Percentiles rank a stretch among this genome's conserved stretches.
phyloP scores from a whole-genome alignment of 129 eudicot genomes.

The Ambrosia trifida region DNA sequence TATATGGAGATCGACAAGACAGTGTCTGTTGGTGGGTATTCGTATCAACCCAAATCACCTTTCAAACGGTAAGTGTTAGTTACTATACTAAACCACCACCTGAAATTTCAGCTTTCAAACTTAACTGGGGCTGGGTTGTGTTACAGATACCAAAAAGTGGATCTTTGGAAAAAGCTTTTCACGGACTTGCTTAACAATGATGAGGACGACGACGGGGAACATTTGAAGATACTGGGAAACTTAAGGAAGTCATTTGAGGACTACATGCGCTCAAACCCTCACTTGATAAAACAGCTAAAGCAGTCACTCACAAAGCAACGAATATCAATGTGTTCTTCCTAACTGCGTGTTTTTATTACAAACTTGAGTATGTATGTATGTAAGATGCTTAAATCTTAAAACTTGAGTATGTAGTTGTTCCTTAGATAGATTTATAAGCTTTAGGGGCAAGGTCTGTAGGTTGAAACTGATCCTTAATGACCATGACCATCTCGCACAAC shows the following conservation, averaged over 20 bases:
- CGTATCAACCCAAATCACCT: slow-evolving; percentile 63
- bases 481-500: too few relatives aligned
- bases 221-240: slow-evolving; percentile 43
- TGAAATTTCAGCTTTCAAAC: too few relatives aligned
- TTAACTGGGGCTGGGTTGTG: neutral
- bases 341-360: slow-evolving; percentile 17
- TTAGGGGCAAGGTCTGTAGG: too few relatives aligned
- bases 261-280: slow-evolving; percentile 66
- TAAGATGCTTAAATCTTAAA: neutral
- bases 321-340: slow-evolving; percentile 66
- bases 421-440: too few relatives aligned
- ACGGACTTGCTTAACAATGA: slow-evolving; percentile 59
- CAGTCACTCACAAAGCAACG: slow-evolving; percentile 75
- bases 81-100: neutral
- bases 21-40: slow-evolving; percentile 44
- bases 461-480: too few relatives aligned
- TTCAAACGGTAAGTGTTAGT: slow-evolving; percentile 56
- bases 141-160: slow-evolving; percentile 66
- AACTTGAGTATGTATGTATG: too few relatives aligned
- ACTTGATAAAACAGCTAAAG: slow-evolving; percentile 63
- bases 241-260: slow-evolving; percentile 72
- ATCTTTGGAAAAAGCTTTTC: slow-evolving; percentile 81
- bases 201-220: slow-evolving; percentile 42
- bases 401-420: too few relatives aligned
- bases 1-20: slow-evolving; percentile 81